Base-by-base conservation (phyloP, 108 stramenopile species). In the Cylindrotheca closterium region DNA sequence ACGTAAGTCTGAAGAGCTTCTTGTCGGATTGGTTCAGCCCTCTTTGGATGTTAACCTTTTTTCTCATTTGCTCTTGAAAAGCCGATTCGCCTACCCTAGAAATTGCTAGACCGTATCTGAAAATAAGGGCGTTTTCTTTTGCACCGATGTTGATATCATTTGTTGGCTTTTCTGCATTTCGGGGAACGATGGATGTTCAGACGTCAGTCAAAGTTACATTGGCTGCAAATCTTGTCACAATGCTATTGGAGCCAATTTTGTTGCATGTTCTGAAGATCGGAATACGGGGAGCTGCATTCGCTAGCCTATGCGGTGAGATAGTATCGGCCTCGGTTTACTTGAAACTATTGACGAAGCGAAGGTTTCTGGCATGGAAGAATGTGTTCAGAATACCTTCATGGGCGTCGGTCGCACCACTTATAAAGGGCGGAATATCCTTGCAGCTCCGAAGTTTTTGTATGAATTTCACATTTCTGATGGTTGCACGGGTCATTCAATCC, bases 241-340 rank as follows among this genome's bases (percentile, higher is more conserved):
- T 65, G 3, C 51, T 85, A 1, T 58, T 87, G 17, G 88, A 87
- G 48, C 92, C 92, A 4, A 58, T 93, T 49, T 54, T 89, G 32
- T 89, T 93, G 50, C 88, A 87, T 55, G 29, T 32, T 31, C 67
- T 78, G 29, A 32, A 50, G 0, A 77, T 89, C 71, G 92, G 92
- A 7, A 83, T 93, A 0, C 27, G 70, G 17, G 92, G 92, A 34
- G 88, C 92, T 22, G 92, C 92, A 17, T 54, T 88, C 19, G 87
- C 92, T 4, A 85, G 86, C 18, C 48, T 85, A 7, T 58, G 58
- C 7, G 65, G 81, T 7, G 88, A 93, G 51, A 28, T 87, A 3
- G 58, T 77, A 18, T 67, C 78, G 17, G 86, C 86, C 34, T 27
- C 65, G 3, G 55, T 65, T 22, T 89, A 88, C 50, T 21, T 86